Base-by-base conservation (phyloP, 2,329 filamentous ascomycete genomes). In the Grosmannia huntii region DNA sequence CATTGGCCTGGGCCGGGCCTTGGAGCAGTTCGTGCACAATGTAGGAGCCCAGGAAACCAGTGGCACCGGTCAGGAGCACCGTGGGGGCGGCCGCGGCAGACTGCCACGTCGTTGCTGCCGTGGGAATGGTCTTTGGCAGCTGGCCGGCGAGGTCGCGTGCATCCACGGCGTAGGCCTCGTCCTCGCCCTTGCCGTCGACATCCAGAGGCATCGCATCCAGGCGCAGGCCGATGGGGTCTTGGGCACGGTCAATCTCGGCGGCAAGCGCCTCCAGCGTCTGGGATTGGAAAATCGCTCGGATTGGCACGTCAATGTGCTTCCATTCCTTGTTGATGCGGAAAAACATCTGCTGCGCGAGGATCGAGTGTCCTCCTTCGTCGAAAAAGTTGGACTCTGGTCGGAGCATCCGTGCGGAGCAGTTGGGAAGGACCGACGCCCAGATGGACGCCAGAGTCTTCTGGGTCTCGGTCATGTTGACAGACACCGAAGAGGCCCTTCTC, bases 31-130 rank as follows among this genome's bases (percentile, higher is more conserved):
- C 89, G 58, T 80, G 80, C 36, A 95, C 74, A 12, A 96, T 75
- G 66, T 90, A 95, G 0, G 88, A 81, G 31, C 91, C 91, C 23
- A 96, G 72, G 75, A 96, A 96, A 2, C 91, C 91, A 5, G 91
- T 96, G 4, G 89, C 90, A 50, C 92, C 90, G 3, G 91, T 96
- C 5, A 96, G 73, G 70, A 96, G 87, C 12, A 94, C 77, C 0
- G 85, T 90, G 61, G 49, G 14, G 27, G 16, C 2, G 25, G 14
- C 36, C 2, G 31, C 31, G 3, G 31, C 11, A 1, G 25, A 16
- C 14, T 27, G 3, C n/a, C 4, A 16, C n/a, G n/a, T 7, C 1
- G 50, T 23, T n/a, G 68, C 63, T 6, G 68, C 59, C 12, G 62
- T 55, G 53, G 60, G 57, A 49, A 57, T 65, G 14, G 59, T 66